Percentiles rank a stretch among this genome's conserved stretches.
phyloP scores from a whole-genome alignment of 2,329 filamentous ascomycete species.

The Cytospora piceae region DNA sequence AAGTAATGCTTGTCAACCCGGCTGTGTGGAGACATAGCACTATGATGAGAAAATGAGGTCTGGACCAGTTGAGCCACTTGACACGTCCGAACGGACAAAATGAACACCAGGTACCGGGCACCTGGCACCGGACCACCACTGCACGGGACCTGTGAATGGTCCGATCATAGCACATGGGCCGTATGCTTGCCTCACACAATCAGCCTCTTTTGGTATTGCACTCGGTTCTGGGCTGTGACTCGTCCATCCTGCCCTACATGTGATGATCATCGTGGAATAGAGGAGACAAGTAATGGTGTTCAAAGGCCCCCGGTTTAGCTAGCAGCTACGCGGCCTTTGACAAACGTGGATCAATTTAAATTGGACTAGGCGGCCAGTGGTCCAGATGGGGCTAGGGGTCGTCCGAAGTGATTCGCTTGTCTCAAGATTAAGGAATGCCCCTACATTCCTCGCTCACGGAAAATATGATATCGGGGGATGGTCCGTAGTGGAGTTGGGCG shows the following conservation, averaged over 20 bases:
- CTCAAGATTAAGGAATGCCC: conserved; percentile 13
- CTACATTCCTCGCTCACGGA: conserved; percentile 6
- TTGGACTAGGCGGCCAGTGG: conserved; percentile 3
- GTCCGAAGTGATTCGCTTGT: conserved; percentile 15
- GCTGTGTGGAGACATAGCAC: conserved; percentile 11
- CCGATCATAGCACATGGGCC: conserved; percentile 17
- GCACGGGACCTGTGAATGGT: conserved; percentile 19
- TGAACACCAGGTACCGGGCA: conserved; percentile 16
- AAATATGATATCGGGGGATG: conserved; percentile 10
- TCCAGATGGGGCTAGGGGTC: conserved; percentile 17
- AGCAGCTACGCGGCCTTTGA: not conserved
- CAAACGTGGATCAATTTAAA: not conserved
- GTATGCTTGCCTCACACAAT: conserved; percentile 11
- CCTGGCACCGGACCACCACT: not conserved
- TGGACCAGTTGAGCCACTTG: conserved; percentile 19
- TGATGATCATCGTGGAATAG: not conserved
- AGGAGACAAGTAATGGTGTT: conserved; percentile 4
- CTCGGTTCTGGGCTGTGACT: conserved; percentile 16
- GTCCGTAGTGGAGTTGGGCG: not conserved
- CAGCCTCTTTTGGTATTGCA: conserved; percentile 6
- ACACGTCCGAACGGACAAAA: conserved; percentile 4
- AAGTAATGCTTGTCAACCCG: conserved; percentile 12
- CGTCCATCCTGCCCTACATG: not conserved
- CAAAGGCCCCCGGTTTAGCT: conserved; percentile 1
- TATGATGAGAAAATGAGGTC: conserved; percentile 4